Percentiles rank a stretch among this genome's conserved stretches.
Evolutionary conservation across 495 filamentous ascomycete species (phyloP).

Genomic region (Aspergillus affinis): DNA sequence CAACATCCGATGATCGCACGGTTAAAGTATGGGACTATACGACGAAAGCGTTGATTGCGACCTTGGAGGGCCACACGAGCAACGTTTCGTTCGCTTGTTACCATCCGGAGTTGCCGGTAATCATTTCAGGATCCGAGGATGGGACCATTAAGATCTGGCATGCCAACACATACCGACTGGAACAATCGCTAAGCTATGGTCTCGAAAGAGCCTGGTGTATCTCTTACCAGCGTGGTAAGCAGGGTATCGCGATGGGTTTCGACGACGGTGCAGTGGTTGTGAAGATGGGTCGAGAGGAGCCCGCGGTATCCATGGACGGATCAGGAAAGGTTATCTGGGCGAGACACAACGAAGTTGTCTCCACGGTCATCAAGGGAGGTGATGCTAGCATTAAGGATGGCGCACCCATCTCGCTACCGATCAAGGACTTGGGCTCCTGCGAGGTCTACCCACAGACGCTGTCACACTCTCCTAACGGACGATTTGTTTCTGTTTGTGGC

Average conservation of each 20-base stretch:
- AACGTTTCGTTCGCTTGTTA: conserved; percentile 99
- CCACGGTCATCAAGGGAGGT: conserved; percentile 90
- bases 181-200: conserved; percentile 94
- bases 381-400: conserved; percentile 85
- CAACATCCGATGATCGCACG: conserved; percentile 91
- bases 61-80: conserved; percentile 93
- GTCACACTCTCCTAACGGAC: conserved; percentile 92
- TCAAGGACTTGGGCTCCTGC: conserved; percentile 92
- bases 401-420: conserved; percentile 76
- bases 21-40: conserved; percentile 99
- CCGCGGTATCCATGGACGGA: conserved; percentile 93
- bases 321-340: conserved; percentile 97
- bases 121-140: conserved; percentile 98
- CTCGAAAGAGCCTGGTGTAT: conserved; percentile 98
- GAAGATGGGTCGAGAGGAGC: conserved; percentile 96
- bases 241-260: conserved; percentile 93
- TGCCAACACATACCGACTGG: conserved; percentile 91
- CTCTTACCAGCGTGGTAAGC: conserved; percentile 86
- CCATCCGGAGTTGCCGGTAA: conserved; percentile 94
- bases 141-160: conserved; percentile 99
- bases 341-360: conserved; percentile 88
- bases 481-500: conserved; percentile 95
- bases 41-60: conserved; percentile 94
- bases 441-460: conserved; percentile 96
- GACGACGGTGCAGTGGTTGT: conserved; percentile 97